Conservation (phyloP, 352 stramenopile species). For the Phytophthora pisi region DNA sequence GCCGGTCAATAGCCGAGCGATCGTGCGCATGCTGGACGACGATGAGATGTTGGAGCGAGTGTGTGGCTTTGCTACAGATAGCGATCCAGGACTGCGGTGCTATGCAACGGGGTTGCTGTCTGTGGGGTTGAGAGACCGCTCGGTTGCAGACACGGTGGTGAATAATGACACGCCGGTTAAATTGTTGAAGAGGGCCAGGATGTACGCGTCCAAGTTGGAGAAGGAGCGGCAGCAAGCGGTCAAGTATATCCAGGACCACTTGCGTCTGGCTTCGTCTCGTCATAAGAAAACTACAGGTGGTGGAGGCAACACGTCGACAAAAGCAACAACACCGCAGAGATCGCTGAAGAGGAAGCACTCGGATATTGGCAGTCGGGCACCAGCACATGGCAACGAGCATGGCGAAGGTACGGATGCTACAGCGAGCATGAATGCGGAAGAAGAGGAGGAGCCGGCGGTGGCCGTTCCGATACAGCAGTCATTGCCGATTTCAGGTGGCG, state of each 20-base stretch:
- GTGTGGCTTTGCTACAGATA: slow-evolving; percentile 68
- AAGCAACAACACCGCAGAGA: slow-evolving; percentile 31
- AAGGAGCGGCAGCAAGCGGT: slow-evolving; percentile 65
- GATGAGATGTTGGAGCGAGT: slow-evolving; percentile 81
- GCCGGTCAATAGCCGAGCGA: slow-evolving; percentile 72
- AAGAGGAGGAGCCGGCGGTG: slow-evolving; percentile 13
- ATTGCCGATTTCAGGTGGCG: slow-evolving; percentile 21
- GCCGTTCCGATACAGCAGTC: slow-evolving; percentile 25
- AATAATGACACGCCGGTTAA: slow-evolving; percentile 82
- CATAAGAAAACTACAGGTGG: slow-evolving; percentile 39
- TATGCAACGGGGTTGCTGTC: slow-evolving; percentile 82
- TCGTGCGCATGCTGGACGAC: slow-evolving; percentile 70
- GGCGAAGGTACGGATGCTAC: slow-evolving; percentile 22
- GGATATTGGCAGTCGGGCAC: slow-evolving; percentile 29
- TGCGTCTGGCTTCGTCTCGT: slow-evolving; percentile 40
- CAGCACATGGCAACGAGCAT: slow-evolving; percentile 27
- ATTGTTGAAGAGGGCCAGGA: slow-evolving; percentile 69
- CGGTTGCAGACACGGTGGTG: slow-evolving; percentile 79
- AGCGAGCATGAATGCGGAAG: slow-evolving; percentile 26
- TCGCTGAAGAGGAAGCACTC: slow-evolving; percentile 57
- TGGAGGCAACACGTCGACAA: slow-evolving; percentile 17
- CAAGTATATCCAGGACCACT: slow-evolving; percentile 81
- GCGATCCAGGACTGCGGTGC: slow-evolving; percentile 61
- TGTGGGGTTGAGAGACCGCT: slow-evolving; percentile 79
- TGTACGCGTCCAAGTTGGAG: slow-evolving; percentile 83